Conservation (phyloP, 2,329 filamentous ascomycete genomes). For the Aspergillus pseudoglaucus region DNA sequence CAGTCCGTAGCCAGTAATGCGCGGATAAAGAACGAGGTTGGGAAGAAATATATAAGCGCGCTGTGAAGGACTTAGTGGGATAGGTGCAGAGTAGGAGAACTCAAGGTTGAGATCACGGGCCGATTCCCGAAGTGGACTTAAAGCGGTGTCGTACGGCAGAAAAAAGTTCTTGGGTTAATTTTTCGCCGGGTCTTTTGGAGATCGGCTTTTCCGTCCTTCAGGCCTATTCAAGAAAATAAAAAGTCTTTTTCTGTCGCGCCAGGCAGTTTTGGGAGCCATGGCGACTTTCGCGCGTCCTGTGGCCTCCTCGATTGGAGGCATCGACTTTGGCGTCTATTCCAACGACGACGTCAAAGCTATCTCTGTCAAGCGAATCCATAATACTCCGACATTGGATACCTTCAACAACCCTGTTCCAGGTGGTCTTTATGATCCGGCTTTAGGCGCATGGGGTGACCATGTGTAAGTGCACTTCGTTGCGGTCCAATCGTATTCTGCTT, state of each 20-base stretch:
- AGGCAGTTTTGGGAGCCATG: constrained; percentile 34
- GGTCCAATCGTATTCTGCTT: constrained; percentile 1
- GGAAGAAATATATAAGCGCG: too few relatives aligned
- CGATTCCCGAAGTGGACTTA: constrained; percentile 10
- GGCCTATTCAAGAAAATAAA: constrained; percentile 12
- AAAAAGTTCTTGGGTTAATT: constrained; percentile 32
- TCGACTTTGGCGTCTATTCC: constrained; percentile 84
- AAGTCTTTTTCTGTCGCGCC: constrained; percentile 28
- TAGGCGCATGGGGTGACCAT: constrained; percentile 83
- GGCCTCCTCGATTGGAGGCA: constrained; percentile 72
- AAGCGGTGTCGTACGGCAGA: constrained; percentile 32
- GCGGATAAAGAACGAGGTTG: too few relatives aligned
- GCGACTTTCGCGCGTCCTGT: constrained; percentile 62
- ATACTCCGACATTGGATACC: constrained; percentile 88
- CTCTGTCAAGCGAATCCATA: constrained; percentile 90
- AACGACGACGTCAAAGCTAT: constrained; percentile 76
- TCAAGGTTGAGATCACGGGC: constrained; percentile 6
- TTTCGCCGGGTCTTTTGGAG: constrained; percentile 27
- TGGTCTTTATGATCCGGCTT: constrained; percentile 84
- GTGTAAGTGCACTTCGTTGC: constrained; percentile 50
- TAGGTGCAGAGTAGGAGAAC: neutral
- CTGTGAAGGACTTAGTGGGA: too few relatives aligned
- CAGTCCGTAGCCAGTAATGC: neutral
- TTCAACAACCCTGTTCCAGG: constrained; percentile 83
- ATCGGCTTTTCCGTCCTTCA: constrained; percentile 16